Evolutionary conservation across 495 filamentous ascomycete species (phyloP).

Genomic region (Bacidia gigantensis): DNA sequence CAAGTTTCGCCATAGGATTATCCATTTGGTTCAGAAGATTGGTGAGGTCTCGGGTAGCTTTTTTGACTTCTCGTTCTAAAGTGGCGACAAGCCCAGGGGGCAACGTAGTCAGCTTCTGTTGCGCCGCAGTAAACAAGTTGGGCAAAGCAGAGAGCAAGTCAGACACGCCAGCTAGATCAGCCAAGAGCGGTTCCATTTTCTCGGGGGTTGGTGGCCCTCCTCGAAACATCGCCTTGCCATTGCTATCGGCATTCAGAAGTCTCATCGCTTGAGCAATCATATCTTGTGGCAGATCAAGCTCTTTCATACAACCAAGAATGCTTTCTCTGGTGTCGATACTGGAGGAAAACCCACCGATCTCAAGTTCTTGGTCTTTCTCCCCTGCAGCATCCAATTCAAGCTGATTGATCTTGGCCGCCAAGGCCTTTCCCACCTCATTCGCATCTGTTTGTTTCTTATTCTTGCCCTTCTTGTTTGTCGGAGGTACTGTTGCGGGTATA

Average conservation of each 20-base stretch:
- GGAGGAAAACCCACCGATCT: conserved; percentile 69
- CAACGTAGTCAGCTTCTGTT: conserved; percentile 19
- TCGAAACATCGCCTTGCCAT: conserved; percentile 11
- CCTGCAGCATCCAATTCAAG: conserved; percentile 82
- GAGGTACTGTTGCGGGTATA: conserved; percentile 24
- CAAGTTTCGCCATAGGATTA: conserved; percentile 57
- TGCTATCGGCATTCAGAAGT: conserved; percentile 6
- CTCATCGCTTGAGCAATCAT: conserved; percentile 18
- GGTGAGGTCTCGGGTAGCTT: conserved; percentile 79
- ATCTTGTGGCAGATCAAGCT: conserved; percentile 19
- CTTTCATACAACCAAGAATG: conserved; percentile 17
- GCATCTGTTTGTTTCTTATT: conserved; percentile 56
- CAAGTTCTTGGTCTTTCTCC: conserved; percentile 87
- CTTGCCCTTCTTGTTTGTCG: conserved; percentile 53
- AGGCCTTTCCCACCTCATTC: conserved; percentile 73
- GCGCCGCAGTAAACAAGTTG: conserved; percentile 13
- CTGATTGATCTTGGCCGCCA: conserved; percentile 89
- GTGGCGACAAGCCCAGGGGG: conserved; percentile 13
- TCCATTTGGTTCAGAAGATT: conserved; percentile 71
- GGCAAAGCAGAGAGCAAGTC: conserved; percentile 14
- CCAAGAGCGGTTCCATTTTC: conserved; percentile 18
- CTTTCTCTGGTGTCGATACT: conserved; percentile 11
- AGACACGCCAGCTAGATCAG: conserved; percentile 16
- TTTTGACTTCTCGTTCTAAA: conserved; percentile 73
- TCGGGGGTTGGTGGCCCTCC: conserved; percentile 16